Evolutionary conservation across 1,284 basidiomycete species (phyloP).

Genomic region (Austroboletus novae-zelandiae): DNA sequence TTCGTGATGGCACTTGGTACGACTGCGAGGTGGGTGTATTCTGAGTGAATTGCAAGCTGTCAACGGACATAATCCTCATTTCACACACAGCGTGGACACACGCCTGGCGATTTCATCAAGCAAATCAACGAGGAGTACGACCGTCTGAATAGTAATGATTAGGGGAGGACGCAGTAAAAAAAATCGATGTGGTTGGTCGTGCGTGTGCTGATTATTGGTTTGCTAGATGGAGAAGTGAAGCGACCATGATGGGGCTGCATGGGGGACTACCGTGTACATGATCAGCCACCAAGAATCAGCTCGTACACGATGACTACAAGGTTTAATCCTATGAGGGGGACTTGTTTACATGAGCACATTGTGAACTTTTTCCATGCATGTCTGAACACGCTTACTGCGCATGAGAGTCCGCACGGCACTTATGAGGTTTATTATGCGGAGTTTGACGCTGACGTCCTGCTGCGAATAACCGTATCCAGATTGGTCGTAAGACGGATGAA

Average conservation of each 20-base stretch:
- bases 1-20: constrained; percentile 79
- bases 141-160: constrained; percentile 47
- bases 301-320: constrained; percentile 82
- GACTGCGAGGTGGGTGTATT: constrained; percentile 70
- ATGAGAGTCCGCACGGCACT: constrained; percentile 91
- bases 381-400: constrained; percentile 67
- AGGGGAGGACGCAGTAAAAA: constrained; percentile 13
- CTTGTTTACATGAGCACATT: constrained; percentile 41
- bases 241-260: constrained; percentile 12
- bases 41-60: constrained; percentile 27
- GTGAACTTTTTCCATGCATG: constrained; percentile 12
- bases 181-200: constrained; percentile 6
- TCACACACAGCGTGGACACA: constrained; percentile 66
- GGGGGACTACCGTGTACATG: constrained; percentile 14
- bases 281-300: constrained; percentile 58
- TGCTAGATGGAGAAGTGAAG: constrained; percentile 11
- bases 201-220: constrained; percentile 7
- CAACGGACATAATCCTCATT: constrained; percentile 27
- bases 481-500: constrained; percentile 68
- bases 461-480: constrained; percentile 48
- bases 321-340: constrained; percentile 85
- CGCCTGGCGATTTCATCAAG: constrained; percentile 68
- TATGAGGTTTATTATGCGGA: constrained; percentile 87
- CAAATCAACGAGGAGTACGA: constrained; percentile 78
- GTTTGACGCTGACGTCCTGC: constrained; percentile 77